Evolutionary conservation across 1,284 basidiomycete genomes (phyloP).

Genomic region (Trichosporon coremiiforme): DNA sequence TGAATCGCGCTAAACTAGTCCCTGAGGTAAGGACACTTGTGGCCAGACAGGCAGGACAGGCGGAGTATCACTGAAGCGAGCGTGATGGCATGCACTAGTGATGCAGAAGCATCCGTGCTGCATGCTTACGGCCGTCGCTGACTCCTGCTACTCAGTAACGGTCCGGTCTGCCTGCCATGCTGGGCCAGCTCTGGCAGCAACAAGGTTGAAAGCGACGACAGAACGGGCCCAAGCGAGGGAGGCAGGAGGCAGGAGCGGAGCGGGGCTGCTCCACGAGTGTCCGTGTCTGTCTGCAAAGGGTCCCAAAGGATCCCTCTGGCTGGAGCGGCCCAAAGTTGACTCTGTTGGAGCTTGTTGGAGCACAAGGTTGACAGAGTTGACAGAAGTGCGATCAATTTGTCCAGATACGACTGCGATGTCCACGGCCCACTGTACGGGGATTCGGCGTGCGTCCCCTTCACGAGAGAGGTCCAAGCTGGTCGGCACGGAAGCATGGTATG

Average conservation of each 20-base stretch:
- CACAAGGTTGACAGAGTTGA: background rate
- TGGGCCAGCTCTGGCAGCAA: too few relatives aligned
- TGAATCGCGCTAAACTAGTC: background rate
- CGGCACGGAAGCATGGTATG: background rate
- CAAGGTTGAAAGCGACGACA: too few relatives aligned
- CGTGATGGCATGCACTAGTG: background rate
- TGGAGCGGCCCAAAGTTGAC: too few relatives aligned
- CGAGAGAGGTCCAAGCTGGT: background rate
- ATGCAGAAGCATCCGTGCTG: too few relatives aligned
- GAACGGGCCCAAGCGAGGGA: background rate
- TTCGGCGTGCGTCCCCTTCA: background rate
- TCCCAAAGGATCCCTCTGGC: too few relatives aligned
- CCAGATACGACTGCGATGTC: background rate
- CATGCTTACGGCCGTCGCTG: background rate
- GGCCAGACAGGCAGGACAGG: too few relatives aligned
- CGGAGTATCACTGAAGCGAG: background rate
- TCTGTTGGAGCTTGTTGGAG: too few relatives aligned
- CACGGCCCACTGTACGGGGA: too few relatives aligned
- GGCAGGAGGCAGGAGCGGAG: background rate
- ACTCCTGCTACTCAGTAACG: background rate
- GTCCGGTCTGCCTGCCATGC: background rate
- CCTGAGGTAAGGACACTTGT: background rate
- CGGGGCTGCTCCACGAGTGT: background rate
- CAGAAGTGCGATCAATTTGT: background rate
- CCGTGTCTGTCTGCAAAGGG: too few relatives aligned